These are phyloP conservation scores for Selaginella moellendorffii DNA, from an alignment of 75 land plant species.

Conservation along the genomic window DNA sequence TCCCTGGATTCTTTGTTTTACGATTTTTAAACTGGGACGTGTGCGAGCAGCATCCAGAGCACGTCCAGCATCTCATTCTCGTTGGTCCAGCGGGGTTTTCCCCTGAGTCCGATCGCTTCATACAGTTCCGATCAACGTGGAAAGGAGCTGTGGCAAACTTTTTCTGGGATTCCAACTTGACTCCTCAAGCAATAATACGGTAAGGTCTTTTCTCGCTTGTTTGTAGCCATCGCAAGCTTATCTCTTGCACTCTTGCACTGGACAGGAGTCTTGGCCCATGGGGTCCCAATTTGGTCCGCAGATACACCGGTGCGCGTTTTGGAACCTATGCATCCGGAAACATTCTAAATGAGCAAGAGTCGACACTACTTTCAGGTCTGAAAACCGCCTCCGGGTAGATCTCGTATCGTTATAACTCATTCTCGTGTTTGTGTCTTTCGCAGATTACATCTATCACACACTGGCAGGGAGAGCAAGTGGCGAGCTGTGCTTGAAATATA, in stretches of 20 bases:
- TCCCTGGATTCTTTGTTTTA: not conserved
- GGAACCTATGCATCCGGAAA: constrained; percentile 44
- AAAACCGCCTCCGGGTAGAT: not conserved
- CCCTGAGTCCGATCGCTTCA: constrained; percentile 53
- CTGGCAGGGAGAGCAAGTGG: constrained; percentile 94
- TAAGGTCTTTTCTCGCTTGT: constrained; percentile 10
- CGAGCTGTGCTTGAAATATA: constrained; percentile 86
- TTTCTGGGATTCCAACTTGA: constrained; percentile 92
- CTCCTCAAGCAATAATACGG: constrained; percentile 78
- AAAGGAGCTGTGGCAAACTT: constrained; percentile 70
- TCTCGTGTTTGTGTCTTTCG: not conserved
- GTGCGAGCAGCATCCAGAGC: constrained; percentile 73
- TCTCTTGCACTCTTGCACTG: not conserved
- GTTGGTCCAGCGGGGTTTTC: constrained; percentile 95
- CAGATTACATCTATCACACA: constrained; percentile 93
- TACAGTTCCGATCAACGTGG: constrained; percentile 71
- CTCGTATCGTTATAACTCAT: not conserved
- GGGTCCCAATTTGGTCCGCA: constrained; percentile 76
- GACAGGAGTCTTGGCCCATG: constrained; percentile 83
- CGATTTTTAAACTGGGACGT: not conserved
- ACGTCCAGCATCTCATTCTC: constrained; percentile 77
- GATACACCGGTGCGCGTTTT: constrained; percentile 69
- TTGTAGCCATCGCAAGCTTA: not conserved
- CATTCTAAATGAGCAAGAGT: constrained; percentile 48
- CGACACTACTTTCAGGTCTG: constrained; percentile 64